Base-by-base conservation (phyloP, 2,329 filamentous ascomycete genomes). In the Fusarium sp. region DNA sequence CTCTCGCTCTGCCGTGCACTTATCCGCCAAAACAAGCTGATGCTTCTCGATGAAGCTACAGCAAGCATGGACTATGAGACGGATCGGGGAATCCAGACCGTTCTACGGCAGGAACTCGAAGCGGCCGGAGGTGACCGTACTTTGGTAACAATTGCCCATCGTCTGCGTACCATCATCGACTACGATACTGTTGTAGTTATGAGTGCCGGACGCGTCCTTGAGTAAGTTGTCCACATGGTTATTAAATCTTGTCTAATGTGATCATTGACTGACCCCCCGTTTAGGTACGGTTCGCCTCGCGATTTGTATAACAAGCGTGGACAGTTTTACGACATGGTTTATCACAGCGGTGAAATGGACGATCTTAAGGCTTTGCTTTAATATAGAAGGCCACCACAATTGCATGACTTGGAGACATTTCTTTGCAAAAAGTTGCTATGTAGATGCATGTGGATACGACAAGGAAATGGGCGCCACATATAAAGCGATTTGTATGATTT, bases 61-160 rank as follows among this genome's bases (percentile, higher is more conserved):
- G 86, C 86, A 25, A 87, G 85, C 69, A 87, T 89, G 81, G 87
- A 89, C 70, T 86, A 86, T 62, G 84, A 86, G 74, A 88, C 87
- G 27, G 87, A 89, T 63, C 80, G 81, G 34, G 84, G 83, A 4
- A 87, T 89, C 58, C 87, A 89, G 76, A 78, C 78, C n/a, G 83
- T 87, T 3, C 75, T 89, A 32, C 80, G 86, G 18, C 76, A 79
- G 11, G 86, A 87, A 67, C 81, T 89, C 29, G 80, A 82, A 55
- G 79, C 79, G 45, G 77, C 78, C 1, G 82, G 80, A 8, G 77
- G 81, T 13, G 82, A 83, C 27, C 80, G 85, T 25, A 89, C 87
- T 12, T 79, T 89, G 6, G 83, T 89, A 22, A 87, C 86, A 4
- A 87, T 89, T 66, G 87, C 86, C 9, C 87, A 89, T 75, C 82